Evolutionary conservation across 202 grass and related monocot genomes (phyloP).

Genomic region (Elaeis oleifera): DNA sequence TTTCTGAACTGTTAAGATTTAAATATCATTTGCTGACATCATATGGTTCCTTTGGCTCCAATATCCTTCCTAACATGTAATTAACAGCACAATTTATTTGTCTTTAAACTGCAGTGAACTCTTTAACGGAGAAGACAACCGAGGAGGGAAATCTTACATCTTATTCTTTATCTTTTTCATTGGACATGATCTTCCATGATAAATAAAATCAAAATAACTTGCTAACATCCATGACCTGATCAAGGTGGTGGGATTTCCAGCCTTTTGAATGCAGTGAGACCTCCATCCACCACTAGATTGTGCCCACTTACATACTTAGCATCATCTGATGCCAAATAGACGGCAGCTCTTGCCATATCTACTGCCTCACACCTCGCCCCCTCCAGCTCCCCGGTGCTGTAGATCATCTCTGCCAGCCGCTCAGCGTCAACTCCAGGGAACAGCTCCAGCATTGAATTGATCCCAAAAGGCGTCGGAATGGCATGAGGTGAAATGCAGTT

Average conservation of each 20-base stretch:
- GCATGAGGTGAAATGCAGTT: constrained; percentile 67
- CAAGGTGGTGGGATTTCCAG: background rate
- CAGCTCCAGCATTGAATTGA: constrained; percentile 22
- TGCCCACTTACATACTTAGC: constrained; percentile 68
- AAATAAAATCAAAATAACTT: no score
- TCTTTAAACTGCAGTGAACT: no score
- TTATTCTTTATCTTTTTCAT: no score
- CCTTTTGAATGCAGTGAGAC: constrained; percentile 52
- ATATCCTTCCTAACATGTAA: no score
- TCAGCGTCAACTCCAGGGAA: background rate
- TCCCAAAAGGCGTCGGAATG: constrained; percentile 41
- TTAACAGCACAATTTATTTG: no score
- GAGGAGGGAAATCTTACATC: no score
- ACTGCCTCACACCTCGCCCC: constrained; percentile 39
- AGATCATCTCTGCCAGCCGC: constrained; percentile 26
- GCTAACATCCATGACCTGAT: no score
- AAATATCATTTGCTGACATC: no score
- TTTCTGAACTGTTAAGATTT: no score
- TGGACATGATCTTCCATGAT: no score
- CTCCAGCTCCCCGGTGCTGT: constrained; percentile 29
- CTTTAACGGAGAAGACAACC: no score
- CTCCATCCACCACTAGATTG: constrained; percentile 69
- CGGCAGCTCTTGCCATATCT: constrained; percentile 63
- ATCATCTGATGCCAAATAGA: constrained; percentile 68
- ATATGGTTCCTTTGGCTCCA: no score